phyloP scores from a whole-genome alignment of 2,329 filamentous ascomycete species.

The Teratosphaeria gauchensis region DNA sequence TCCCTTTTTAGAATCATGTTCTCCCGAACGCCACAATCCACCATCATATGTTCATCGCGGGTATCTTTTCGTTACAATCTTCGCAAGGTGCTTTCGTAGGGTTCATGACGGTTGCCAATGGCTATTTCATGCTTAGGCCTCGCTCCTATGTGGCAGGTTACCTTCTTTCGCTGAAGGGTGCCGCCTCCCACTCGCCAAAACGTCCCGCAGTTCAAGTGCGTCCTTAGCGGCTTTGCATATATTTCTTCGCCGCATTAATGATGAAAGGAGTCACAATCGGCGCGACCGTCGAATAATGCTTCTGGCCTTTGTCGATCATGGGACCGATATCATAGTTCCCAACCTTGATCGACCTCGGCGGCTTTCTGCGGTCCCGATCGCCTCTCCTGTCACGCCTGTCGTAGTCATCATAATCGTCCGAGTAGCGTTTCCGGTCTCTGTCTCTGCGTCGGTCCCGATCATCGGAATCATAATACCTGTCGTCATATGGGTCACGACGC shows the following conservation, averaged over 20 bases:
- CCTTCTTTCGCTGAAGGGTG: no score
- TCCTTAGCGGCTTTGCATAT: not conserved
- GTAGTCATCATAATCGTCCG: constrained; percentile 14
- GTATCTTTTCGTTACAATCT: not conserved
- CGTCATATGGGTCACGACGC: constrained; percentile 10
- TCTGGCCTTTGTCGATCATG: constrained; percentile 23
- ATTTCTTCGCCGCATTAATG: constrained; percentile 12
- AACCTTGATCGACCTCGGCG: constrained; percentile 22
- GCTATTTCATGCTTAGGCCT: not conserved
- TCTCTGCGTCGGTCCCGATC: constrained; percentile 13
- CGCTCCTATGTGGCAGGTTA: no score
- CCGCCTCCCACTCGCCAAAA: not conserved
- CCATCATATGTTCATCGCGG: not conserved
- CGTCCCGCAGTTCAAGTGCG: not conserved
- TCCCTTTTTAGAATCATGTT: not conserved
- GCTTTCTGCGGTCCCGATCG: constrained; percentile 9
- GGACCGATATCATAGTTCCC: constrained; percentile 26
- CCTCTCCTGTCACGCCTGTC: constrained; percentile 10
- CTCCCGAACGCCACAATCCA: not conserved
- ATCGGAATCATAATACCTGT: constrained; percentile 7
- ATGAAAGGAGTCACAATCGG: constrained; percentile 24
- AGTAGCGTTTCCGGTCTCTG: constrained; percentile 11
- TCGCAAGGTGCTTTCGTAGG: not conserved
- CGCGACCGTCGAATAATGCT: constrained; percentile 23
- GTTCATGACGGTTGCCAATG: not conserved